These are phyloP conservation scores for Monosporascus sp. DNA, from an alignment of 2,329 filamentous ascomycete species.

Conservation along the genomic window DNA sequence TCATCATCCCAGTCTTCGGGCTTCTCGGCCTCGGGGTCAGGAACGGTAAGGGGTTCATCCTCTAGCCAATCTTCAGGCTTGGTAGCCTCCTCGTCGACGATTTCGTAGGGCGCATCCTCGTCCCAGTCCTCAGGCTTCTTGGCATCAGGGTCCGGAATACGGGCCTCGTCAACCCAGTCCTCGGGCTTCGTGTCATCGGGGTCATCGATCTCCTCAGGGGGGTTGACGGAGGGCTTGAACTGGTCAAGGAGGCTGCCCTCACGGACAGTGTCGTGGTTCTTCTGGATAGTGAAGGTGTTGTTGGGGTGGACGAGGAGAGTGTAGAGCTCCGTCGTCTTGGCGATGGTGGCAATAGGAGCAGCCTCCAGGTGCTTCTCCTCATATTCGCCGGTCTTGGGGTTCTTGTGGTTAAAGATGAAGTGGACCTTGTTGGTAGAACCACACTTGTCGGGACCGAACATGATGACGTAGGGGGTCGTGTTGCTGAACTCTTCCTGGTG, in stretches of 20 bases:
- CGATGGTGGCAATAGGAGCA: slow-evolving; percentile 78
- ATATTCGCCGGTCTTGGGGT: slow-evolving; percentile 98
- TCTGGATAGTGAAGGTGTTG: slow-evolving; percentile 89
- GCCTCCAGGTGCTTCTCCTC: slow-evolving; percentile 97
- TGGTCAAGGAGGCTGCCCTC: slow-evolving; percentile 89
- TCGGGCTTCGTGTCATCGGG: slow-evolving; percentile 88
- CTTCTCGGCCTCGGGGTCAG: slow-evolving; percentile 94
- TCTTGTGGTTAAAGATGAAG: slow-evolving; percentile 99
- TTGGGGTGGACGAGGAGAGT: slow-evolving; percentile 94
- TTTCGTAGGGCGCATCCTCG: slow-evolving; percentile 94
- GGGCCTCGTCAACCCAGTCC: slow-evolving; percentile 90
- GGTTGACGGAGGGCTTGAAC: slow-evolving; percentile 91
- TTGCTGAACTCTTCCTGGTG: slow-evolving; percentile 98
- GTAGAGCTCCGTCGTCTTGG: slow-evolving; percentile 92
- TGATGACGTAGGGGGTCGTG: slow-evolving; percentile 95
- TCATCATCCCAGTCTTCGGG: slow-evolving; percentile 99
- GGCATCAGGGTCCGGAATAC: slow-evolving; percentile 86
- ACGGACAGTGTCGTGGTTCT: slow-evolving; percentile 85
- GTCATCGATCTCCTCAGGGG: slow-evolving; percentile 90
- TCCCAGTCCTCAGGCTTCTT: slow-evolving; percentile 99
- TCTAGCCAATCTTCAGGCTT: slow-evolving; percentile 96
- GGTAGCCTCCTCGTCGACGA: slow-evolving; percentile 86
- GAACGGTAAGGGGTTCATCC: slow-evolving; percentile 72
- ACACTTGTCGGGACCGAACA: slow-evolving; percentile 99
- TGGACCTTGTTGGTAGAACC: slow-evolving; percentile 96